phyloP scores from a whole-genome alignment of 495 filamentous ascomycete species.

The Trichoderma orchidacearum region DNA sequence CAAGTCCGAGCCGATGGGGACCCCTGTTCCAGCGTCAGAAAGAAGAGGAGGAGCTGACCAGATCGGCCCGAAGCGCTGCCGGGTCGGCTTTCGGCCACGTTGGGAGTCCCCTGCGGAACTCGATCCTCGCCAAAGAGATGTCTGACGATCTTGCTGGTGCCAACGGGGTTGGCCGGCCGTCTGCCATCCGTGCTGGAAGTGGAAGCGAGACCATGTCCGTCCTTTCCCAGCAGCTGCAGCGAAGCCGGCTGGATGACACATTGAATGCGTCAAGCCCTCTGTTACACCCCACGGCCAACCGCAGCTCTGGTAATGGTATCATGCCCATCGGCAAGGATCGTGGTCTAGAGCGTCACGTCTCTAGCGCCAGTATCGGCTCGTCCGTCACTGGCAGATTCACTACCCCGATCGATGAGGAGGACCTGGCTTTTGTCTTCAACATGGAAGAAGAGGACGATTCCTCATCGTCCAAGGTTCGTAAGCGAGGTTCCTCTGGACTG shows the following conservation, averaged over 20 bases:
- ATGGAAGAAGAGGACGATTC: constrained; percentile 65
- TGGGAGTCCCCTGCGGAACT: constrained; percentile 88
- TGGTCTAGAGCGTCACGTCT: constrained; percentile 35
- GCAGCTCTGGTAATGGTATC: constrained; percentile 11
- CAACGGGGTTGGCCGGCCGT: constrained; percentile 9
- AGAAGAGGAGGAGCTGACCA: constrained; percentile 53
- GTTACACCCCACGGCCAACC: constrained; percentile 21
- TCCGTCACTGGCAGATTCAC: constrained; percentile 37
- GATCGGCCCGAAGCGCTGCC: constrained; percentile 7
- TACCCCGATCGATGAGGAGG: constrained; percentile 63
- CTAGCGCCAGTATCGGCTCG: constrained; percentile 34
- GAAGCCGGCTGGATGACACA: constrained; percentile 33
- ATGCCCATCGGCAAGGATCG: constrained; percentile 22
- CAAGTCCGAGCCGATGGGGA: constrained; percentile 79
- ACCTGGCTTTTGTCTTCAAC: constrained; percentile 60
- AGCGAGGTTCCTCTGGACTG: constrained; percentile 22
- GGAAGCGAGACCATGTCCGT: constrained; percentile 45
- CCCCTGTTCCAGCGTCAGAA: constrained; percentile 65
- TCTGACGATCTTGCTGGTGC: constrained; percentile 27
- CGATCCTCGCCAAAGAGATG: constrained; percentile 49
- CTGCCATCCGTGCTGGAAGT: constrained; percentile 8
- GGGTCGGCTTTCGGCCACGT: constrained; percentile 63
- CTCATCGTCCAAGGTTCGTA: constrained; percentile 25
- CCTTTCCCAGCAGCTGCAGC: constrained; percentile 56
- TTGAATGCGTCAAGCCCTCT: constrained; percentile 22